Base-by-base conservation (phyloP, 192 early-diverging fungal species). In the Mortierella antarctica region DNA sequence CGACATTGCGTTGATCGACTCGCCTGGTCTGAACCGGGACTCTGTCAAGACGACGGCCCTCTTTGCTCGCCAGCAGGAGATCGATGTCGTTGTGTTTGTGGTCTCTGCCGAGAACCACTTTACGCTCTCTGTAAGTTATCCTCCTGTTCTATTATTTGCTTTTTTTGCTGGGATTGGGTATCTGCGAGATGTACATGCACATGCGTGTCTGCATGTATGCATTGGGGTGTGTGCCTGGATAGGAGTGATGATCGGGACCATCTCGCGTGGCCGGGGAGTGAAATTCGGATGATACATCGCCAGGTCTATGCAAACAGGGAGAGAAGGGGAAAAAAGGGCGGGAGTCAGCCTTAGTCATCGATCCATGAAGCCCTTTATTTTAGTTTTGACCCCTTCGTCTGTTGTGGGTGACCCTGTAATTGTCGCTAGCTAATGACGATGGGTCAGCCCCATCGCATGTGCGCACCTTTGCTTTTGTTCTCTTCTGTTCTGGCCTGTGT, bases 91-190 rank as follows among this genome's bases (percentile, higher is more conserved):
- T 68, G 94, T 99, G 3, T 99, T 99, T 90, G 95, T 99, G 20
- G 98, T 99, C 62, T 96, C 96, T 83, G 96, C 98, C 14, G 98
- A 98, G 84, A 99, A 99, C 83, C 98, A 99, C 83, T 98, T 99
- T 81, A 99, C 98, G 5, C 89, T 99, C 48, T 98, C 96, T 45
- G 93, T 93, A 86, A 87, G 89, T 85, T 55, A 7, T 51, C 7
- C 12, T 63, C 12, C 14, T 20, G 62, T 23, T 57, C 68, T 67
- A 51, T 56, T 52, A 46, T 58, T 57, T 11, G 6, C 40, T 48
- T n/a, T 53, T 73, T 58, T 48, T 56, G 15, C 61, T 40, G 18
- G 2, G 31, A 31, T 31, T 31, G 31, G 31, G 31, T 31, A 31
- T 31, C 31, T 31, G 31, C 31, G 31, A 31, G 31, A 31, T 31